phyloP scores from a whole-genome alignment of 2,329 filamentous ascomycete genomes.

The Nemania diffusa region DNA sequence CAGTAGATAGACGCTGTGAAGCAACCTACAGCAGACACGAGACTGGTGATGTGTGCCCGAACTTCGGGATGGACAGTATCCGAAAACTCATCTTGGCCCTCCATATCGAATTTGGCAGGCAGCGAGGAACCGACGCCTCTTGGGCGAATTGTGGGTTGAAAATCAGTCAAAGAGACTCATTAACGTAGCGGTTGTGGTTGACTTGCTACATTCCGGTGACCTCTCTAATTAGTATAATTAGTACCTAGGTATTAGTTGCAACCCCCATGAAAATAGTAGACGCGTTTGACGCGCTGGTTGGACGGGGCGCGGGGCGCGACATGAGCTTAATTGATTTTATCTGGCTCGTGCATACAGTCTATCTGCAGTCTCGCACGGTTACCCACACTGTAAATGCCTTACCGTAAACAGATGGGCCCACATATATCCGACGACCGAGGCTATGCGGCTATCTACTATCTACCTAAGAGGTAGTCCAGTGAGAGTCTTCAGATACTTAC shows the following conservation, averaged over 20 bases:
- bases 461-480: too few species aligned
- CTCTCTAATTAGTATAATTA: neutral
- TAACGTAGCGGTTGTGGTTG: conserved; percentile 5
- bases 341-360: conserved; percentile 20
- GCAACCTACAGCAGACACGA: conserved; percentile 85
- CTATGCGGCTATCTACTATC: conserved; percentile 47
- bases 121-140: conserved; percentile 37
- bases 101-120: conserved; percentile 57
- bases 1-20: neutral
- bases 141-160: conserved; percentile 30
- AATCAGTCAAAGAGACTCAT: conserved; percentile 34
- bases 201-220: neutral
- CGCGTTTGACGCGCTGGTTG: conserved; percentile 42
- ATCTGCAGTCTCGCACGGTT: neutral
- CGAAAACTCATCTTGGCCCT: conserved; percentile 60
- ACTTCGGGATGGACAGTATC: conserved; percentile 89
- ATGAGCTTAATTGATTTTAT: conserved; percentile 30
- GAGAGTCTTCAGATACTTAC: too few species aligned
- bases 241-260: neutral
- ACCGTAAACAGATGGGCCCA: conserved; percentile 28
- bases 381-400: neutral
- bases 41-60: conserved; percentile 90
- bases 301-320: conserved; percentile 35
- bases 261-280: conserved; percentile 35
- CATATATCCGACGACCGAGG: conserved; percentile 47